Conservation (phyloP, 2,329 filamentous ascomycete species). For the Neurospora sp. region DNA sequence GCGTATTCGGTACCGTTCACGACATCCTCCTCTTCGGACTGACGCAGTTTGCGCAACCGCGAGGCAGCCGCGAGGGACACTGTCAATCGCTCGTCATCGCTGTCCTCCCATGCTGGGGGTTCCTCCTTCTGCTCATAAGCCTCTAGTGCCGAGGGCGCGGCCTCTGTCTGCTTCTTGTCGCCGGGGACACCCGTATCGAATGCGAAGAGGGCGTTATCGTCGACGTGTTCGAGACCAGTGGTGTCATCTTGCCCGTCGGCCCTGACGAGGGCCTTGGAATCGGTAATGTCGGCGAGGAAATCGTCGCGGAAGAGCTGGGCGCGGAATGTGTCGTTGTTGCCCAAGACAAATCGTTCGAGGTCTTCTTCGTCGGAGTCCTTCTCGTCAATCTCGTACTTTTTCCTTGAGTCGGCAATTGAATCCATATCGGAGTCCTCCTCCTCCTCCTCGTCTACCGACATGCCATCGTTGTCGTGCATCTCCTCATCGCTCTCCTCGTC, state of each 20-base stretch:
- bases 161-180: conserved; percentile 8
- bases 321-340: conserved; percentile 74
- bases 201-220: conserved; percentile 79
- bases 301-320: conserved; percentile 57
- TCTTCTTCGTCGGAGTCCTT: conserved; percentile 80
- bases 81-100: conserved; percentile 81
- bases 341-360: conserved; percentile 80
- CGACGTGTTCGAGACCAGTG: conserved; percentile 32
- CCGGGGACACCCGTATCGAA: conserved; percentile 55
- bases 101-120: conserved; percentile 77
- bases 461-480: conserved; percentile 9
- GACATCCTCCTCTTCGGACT: conserved; percentile 73
- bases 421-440: conserved; percentile 22
- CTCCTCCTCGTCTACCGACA: conserved; percentile 9
- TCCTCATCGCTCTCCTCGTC: conserved; percentile 11
- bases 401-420: neutral
- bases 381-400: conserved; percentile 29
- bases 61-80: conserved; percentile 72
- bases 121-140: conserved; percentile 20
- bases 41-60: conserved; percentile 72
- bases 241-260: conserved; percentile 7
- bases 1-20: conserved; percentile 82
- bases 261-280: conserved; percentile 12
- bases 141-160: conserved; percentile 9
- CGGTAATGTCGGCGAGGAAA: conserved; percentile 39